Evolutionary conservation across 2,329 filamentous ascomycete genomes (phyloP).

Genomic region (Neofusicoccum ribis): DNA sequence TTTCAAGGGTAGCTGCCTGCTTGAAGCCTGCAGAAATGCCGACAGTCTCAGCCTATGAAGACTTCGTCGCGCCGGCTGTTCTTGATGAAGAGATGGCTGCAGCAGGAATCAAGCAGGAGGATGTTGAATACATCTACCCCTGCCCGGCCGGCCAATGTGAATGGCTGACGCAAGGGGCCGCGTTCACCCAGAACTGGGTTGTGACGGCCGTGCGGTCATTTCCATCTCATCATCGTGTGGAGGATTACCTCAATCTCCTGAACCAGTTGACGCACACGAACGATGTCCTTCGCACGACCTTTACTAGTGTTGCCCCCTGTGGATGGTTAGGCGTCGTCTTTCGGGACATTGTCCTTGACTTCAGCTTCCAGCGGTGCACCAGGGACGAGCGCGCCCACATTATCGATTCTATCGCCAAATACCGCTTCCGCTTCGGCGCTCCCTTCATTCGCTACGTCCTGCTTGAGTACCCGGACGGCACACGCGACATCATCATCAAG

Average conservation of each 20-base stretch:
- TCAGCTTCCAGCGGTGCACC: background rate
- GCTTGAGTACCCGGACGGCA: conserved; percentile 22
- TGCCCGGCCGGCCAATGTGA: conserved; percentile 23
- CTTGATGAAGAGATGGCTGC: no score
- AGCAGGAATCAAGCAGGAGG: background rate
- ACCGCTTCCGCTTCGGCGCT: conserved; percentile 32
- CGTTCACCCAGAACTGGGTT: conserved; percentile 22
- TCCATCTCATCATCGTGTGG: conserved; percentile 3
- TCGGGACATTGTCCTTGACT: background rate
- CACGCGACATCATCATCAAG: conserved; percentile 34
- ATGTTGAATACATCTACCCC: conserved; percentile 21
- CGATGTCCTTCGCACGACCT: conserved; percentile 22
- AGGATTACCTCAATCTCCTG: conserved; percentile 13
- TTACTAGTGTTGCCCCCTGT: background rate
- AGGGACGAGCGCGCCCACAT: conserved; percentile 22
- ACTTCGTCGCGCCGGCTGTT: no score
- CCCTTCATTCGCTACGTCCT: conserved; percentile 39
- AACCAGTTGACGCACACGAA: conserved; percentile 20
- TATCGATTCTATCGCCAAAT: conserved; percentile 28
- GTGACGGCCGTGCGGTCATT: conserved; percentile 16
- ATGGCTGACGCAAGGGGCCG: conserved; percentile 22
- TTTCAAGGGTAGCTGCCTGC: background rate
- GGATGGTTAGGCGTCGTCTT: background rate
- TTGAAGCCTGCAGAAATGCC: no score
- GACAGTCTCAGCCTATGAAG: no score